phyloP scores from a whole-genome alignment of 2,329 filamentous ascomycete genomes.

The Aspergillus tubingensis region DNA sequence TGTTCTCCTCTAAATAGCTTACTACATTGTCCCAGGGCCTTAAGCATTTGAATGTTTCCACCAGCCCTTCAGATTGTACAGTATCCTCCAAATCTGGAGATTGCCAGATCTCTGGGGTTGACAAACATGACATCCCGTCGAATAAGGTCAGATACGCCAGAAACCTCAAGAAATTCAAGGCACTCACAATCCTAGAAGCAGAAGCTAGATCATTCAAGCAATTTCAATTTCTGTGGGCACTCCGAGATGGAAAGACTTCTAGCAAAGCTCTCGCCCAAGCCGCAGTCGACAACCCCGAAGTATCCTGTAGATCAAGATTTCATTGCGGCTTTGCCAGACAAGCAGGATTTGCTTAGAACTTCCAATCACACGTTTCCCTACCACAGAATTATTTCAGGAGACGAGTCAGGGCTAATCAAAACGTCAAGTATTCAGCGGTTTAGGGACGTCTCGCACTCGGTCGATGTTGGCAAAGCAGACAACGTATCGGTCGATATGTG shows the following conservation, averaged over 20 bases:
- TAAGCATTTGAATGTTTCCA: constrained; percentile 29
- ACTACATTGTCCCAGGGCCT: constrained; percentile 20
- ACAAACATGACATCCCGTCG: constrained; percentile 29
- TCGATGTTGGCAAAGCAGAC: constrained; percentile 19
- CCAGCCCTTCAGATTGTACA: constrained; percentile 33
- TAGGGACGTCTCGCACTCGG: constrained; percentile 13
- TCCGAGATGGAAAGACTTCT: constrained; percentile 66
- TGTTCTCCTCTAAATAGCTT: background rate
- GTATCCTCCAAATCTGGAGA: constrained; percentile 39
- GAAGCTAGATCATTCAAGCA: constrained; percentile 46
- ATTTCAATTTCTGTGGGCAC: constrained; percentile 29
- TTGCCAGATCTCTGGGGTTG: constrained; percentile 26
- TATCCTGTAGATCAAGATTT: constrained; percentile 40
- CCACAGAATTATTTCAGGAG: constrained; percentile 18
- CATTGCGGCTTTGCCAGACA: constrained; percentile 72
- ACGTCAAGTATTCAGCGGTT: constrained; percentile 21
- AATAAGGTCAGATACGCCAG: constrained; percentile 40
- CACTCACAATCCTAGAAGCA: constrained; percentile 48
- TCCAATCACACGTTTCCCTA: constrained; percentile 56
- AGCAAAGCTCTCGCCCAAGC: constrained; percentile 44
- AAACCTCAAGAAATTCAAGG: background rate
- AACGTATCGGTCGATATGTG: constrained; percentile 36
- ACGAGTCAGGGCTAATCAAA: constrained; percentile 25
- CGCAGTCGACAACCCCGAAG: constrained; percentile 22
- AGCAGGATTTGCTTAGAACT: constrained; percentile 62